Evolutionary conservation across 202 grass and related monocot species (phyloP), one percentile per base, ranked within the genome.

Genomic region (Miscanthus sacchariflorus): DNA sequence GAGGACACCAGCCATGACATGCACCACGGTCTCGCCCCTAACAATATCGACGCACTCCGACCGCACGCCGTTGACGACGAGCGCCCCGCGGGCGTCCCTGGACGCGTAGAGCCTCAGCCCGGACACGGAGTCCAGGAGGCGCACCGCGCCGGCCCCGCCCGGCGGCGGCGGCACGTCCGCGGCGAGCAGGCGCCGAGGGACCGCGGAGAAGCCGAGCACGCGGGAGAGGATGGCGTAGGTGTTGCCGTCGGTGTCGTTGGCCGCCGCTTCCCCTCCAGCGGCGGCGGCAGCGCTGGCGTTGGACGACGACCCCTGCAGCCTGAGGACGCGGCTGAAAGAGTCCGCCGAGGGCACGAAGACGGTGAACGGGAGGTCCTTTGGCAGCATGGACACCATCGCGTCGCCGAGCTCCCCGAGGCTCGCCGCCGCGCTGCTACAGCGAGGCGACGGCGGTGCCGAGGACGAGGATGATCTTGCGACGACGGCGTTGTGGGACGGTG

Each of bases 361-460:
- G 44, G 96, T 99, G 82, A 99, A 96, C 4, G 92, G 74, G 48
- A 99, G 92, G 86, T 89, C 84, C 49, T 12, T 36, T 2, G 96
- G 94, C 48, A 99, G 80, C 96, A 99, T 96, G 25, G 92, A 84
- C 82, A 93, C 5, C 94, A 96, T 93, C 91, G 90, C 81, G 30
- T 99, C 91, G 33, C 94, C 92, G 71, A 96, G 82, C 86, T 92
- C 89, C 7, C 89, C 89, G 0, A 96, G 68, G 54, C 79, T 75
- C 68, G 56, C 54, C 18, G 12, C 46, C 17, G 52, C 52, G 54
- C 18, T 58, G 21, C 46, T 24, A 77, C 76, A 56, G 2, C 12
- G 44, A 7, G 52, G 39, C 14, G 12, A 17, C 2, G 46, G 40
- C 9, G 19, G n/a, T 5, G 59, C n/a, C 9, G 77, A 45, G 40